Evolutionary conservation across 441 rosid genomes (phyloP), one percentile per base, ranked within the genome.

Genomic region (Lepidium campestre): DNA sequence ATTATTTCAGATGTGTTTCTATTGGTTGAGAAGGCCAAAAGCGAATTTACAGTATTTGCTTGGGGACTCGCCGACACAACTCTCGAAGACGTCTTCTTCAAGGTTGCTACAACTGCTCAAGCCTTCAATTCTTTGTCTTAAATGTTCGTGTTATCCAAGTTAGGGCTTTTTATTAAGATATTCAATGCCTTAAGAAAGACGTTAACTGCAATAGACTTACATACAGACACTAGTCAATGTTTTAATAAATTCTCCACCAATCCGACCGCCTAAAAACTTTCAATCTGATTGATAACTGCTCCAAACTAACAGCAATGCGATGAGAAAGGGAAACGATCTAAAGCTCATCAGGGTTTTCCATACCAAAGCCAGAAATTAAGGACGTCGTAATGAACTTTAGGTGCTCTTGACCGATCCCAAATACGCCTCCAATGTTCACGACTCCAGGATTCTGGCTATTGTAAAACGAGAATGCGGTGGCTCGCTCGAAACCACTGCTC

Each of bases 11-110:
- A 86, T 12, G 96, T 94, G 18, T 89, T 91, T 73, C 78, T 75
- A 20, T 93, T 88, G 18, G 94, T 91, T n/a, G 97, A 86, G 76
- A 78, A 75, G 35, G 97, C 94, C 1, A 91, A 89, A 82, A 80
- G 74, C 58, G 80, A 72, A 63, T 94, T 89, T 75, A 69, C 82
- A 1, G 94, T 94, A 48, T 82, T 78, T 15, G 97, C 96, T 12
- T 94, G 99, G 99, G 99, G 97, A 49, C 73, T 94, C 15, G 87
- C 96, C 2, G 96, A 89, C 79, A 87, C 97, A 72, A 87, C 94
- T 66, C 84, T 94, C 48, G 97, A 94, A 77, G 99, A 91, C 80
- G 97, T 94, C 53, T 91, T 91, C 87, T 84, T 91, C 78, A 94
- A 94, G 83, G 97, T 91, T 70, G 97, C 97, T 29, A 80, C 70